Evolutionary conservation across 805 yeast genomes (phyloP), one percentile per base, ranked within the genome.

Genomic region (Scheffersomyces coipomensis): DNA sequence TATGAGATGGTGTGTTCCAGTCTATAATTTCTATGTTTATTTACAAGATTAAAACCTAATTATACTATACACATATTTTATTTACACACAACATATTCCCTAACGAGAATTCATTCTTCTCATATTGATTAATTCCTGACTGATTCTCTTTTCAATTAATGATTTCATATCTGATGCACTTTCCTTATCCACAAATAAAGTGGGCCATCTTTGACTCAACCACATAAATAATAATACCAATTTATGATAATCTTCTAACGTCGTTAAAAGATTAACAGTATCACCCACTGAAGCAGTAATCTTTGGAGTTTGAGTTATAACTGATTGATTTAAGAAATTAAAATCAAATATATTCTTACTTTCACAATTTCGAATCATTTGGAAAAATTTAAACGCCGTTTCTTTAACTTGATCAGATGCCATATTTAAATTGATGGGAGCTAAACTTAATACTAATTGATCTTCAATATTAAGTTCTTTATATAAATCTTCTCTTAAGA

Each of bases 141-240:
- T 68, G 31, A 83, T 80, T 37, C 78, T 62, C 43, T 67, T 70
- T 54, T 90, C 96, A 37, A 88, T 79, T 44, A 86, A 62, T 21
- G 76, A 66, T 55, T 85, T 85, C 50, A 88, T 60, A 39, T 85
- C 86, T 18, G 61, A 57, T 0, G 96, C 96, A 34, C 88, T 76
- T 42, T 82, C 86, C 12, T 79, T 69, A 58, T 88, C 96, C 13
- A 85, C 76, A 50, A 89, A 87, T 36, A 79, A 73, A 22, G 83
- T 79, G 1, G 97, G 96, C 68, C 84, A 91, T 52, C 97, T 69
- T 57, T 87, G 90, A 39, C 86, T 75, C 45, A 91, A 68, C 99
- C 99, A 91, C 55, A 88, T 66, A 54, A 79, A 91, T 5, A 86
- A 62, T 48, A 81, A 73, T 13, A 87, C 71, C 33, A 78, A 64